Evolutionary conservation across 345 rosid genomes (phyloP), one percentile per base, ranked within the genome.

Genomic region (Anacardium occidentale): DNA sequence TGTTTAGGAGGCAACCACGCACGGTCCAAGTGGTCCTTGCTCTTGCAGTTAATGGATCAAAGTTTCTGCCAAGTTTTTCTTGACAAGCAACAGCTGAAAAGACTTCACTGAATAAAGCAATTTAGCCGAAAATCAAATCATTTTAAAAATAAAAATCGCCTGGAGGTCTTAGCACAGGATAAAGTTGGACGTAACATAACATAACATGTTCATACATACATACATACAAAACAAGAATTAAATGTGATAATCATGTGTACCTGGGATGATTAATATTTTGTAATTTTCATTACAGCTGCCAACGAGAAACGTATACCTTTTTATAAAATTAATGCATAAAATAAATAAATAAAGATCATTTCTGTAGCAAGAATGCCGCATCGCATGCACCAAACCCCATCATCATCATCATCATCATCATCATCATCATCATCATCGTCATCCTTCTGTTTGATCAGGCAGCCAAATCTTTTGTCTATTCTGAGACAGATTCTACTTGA

Each of bases 401-500:
- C 1, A 48, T 48, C 15, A 48, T 48, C 52, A 48, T 45, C 50
- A 45, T 48, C 52, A 29, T 29, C 32, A 29, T 29, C 32, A 29
- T 3, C 32, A 29, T 29, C 32, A 29, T 29, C 32, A 29, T 29
- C 32, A 29, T 29, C 32, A n/a, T n/a, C n/a, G n/a, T n/a, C n/a
- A n/a, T n/a, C n/a, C n/a, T n/a, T n/a, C 1, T 7, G 24, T 53
- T 18, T 53, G 37, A 13, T 25, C 40, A 25, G 62, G 11, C 42
- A 59, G 63, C 63, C 63, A 40, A 59, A 59, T 26, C 42, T 59
- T 12, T 59, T 59, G 42, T 59, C 63, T 29, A 59, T 5, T 59
- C 20, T 59, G 11, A 29, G n/a, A 25, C 5, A 4, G 40, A 26
- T 59, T 29, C 42, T 15, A 13, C 20, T 15, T 26, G n/a, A 26